A percentile compares a stretch with the other conserved stretches of the same genome.
Conservation (phyloP, 495 filamentous ascomycete species). For the Xylaria telfairii region DNA sequence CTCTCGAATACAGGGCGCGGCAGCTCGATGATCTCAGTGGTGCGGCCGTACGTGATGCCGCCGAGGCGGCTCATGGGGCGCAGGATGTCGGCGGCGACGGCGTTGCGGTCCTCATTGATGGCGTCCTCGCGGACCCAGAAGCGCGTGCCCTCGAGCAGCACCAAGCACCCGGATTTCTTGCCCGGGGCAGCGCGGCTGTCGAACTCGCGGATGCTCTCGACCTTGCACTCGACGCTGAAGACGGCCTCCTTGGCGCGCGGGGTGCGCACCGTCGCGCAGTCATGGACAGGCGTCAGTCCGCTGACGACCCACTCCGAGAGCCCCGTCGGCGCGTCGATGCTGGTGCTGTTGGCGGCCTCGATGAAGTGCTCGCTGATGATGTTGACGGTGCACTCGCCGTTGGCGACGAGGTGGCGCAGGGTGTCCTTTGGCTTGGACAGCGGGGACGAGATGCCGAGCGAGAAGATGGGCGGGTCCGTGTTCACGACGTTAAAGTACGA, state of each 20-base stretch:
- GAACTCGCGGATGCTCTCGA: slow-evolving; percentile 76
- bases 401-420: slow-evolving; percentile 72
- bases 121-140: slow-evolving; percentile 95
- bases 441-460: slow-evolving; percentile 71
- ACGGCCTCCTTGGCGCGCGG: slow-evolving; percentile 83
- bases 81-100: slow-evolving; percentile 73
- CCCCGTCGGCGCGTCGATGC: slow-evolving; percentile 80
- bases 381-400: slow-evolving; percentile 81
- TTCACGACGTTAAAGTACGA: slow-evolving; percentile 82
- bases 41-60: slow-evolving; percentile 80
- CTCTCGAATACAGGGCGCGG: slow-evolving; percentile 71
- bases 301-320: slow-evolving; percentile 80
- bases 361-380: slow-evolving; percentile 84
- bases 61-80: slow-evolving; percentile 80
- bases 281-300: slow-evolving; percentile 72
- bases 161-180: slow-evolving; percentile 74
- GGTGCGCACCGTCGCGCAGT: slow-evolving; percentile 68
- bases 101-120: slow-evolving; percentile 73
- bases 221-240: slow-evolving; percentile 79
- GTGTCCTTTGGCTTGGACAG: slow-evolving; percentile 72
- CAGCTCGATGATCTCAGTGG: slow-evolving; percentile 76
- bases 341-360: slow-evolving; percentile 84
- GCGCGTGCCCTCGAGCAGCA: slow-evolving; percentile 80
- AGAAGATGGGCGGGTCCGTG: slow-evolving; percentile 90
- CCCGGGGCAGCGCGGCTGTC: slow-evolving; percentile 71